Base-by-base conservation (phyloP, 306 rosid genomes). In the Gastrolobium villosum region DNA sequence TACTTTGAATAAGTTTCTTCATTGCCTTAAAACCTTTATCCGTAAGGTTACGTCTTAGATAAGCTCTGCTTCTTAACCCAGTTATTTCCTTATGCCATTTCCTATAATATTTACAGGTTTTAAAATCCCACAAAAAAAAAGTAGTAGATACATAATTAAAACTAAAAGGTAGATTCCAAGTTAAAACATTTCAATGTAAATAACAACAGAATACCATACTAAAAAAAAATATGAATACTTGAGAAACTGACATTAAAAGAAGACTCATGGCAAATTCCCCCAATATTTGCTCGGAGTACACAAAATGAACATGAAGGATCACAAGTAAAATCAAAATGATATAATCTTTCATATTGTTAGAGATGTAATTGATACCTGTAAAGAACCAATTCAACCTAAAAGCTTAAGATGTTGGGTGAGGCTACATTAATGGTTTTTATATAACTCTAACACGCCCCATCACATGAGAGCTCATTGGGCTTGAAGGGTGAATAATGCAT, bases 261-360 rank as follows among this genome's bases (percentile, higher is more conserved):
- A 44, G 53, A 59, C 37, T 41, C 7, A 54, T 1, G 6, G 43
- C 4, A 76, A 63, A 75, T 45, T 2, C 41, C 9, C 45, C 64
- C 6, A 55, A 30, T n/a, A 67, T 34, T 46, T 54, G 46, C 54
- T 28, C 10, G 63, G 32, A 70, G 39, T 71, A 60, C 40, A 39
- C 8, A n/a, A 30, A 70, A 72, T 48, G 6, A 78, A 45, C 48
- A 56, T 44, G 46, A 39, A 61, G 30, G 15, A 43, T 57, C 50
- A 43, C 1, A 54, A 34, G 49, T 78, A 52, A 79, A 79, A 41
- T 8, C 44, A 8, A 0, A 69, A 57, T 68, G 37, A 68, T 20
- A 56, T 35, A 37, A 56, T 56, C 8, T 54, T 50, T n/a, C 13
- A 77, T 32, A 41, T 20, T 20, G 26, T 20, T 20, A 20, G 26